These are phyloP conservation scores for Ogataea chonburiensis DNA, from an alignment of 805 yeast genomes.

Conservation along the genomic window DNA sequence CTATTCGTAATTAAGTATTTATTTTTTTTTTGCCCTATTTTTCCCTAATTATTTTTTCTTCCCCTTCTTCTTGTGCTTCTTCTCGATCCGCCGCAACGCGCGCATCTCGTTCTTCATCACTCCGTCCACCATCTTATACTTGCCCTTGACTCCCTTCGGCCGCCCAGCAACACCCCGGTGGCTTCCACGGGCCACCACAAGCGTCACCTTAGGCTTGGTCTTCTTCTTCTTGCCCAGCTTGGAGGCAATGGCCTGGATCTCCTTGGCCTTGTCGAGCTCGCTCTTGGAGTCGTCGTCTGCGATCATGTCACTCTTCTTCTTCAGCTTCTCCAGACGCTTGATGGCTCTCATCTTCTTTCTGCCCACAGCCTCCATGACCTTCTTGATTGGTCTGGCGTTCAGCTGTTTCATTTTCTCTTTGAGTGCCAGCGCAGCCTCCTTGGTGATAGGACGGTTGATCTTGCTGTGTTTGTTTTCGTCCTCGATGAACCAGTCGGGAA, in stretches of 20 bases:
- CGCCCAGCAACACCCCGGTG: conserved; percentile 90
- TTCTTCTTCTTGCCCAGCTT: conserved; percentile 71
- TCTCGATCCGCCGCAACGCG: conserved; percentile 85
- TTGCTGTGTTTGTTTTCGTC: conserved; percentile 88
- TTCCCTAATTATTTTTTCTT: conserved; percentile 5
- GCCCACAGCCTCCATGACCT: conserved; percentile 96
- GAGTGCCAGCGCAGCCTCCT: conserved; percentile 82
- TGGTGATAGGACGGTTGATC: conserved; percentile 87
- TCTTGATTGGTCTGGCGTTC: conserved; percentile 97
- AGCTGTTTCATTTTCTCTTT: conserved; percentile 74
- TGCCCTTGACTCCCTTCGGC: conserved; percentile 96
- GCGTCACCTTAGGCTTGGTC: conserved; percentile 75
- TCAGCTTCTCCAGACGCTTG: conserved; percentile 79
- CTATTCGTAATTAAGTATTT: too few species aligned
- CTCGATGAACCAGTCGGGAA: conserved; percentile 97
- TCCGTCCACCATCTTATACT: conserved; percentile 99
- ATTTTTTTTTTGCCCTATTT: background rate
- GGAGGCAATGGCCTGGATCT: conserved; percentile 81
- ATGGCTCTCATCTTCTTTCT: conserved; percentile 93
- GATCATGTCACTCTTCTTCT: conserved; percentile 89
- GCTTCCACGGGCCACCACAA: conserved; percentile 82
- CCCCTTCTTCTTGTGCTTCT: conserved; percentile 65
- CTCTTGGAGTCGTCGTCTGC: conserved; percentile 84
- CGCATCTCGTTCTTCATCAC: conserved; percentile 95
- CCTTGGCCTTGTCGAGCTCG: conserved; percentile 93